Percentiles rank a stretch among this genome's conserved stretches.
These are phyloP conservation scores for Rhynchospora tenuis DNA, from an alignment of 176 grass and related monocot species.

Conservation along the genomic window DNA sequence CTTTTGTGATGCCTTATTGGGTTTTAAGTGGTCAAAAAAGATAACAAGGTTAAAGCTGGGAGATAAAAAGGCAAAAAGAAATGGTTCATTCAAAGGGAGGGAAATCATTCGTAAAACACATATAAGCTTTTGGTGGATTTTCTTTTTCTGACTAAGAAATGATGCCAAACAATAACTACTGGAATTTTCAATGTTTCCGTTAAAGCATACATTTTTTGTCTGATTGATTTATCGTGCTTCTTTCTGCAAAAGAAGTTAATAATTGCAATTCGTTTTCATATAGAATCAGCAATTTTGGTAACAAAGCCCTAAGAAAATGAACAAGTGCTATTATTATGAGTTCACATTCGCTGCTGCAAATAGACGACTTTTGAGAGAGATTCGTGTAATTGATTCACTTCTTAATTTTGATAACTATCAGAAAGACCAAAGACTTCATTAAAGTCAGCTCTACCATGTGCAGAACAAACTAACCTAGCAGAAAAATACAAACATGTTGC, in stretches of 20 bases:
- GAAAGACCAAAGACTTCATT: neutral
- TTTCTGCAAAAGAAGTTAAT: neutral
- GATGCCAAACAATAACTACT: neutral
- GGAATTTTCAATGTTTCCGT: neutral
- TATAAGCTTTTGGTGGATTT: neutral
- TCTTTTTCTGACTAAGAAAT: neutral
- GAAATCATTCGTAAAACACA: too few species aligned
- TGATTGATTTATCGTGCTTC: neutral
- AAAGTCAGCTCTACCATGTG: constrained; percentile 15
- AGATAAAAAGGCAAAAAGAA: neutral
- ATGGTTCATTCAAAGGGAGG: too few species aligned
- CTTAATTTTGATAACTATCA: neutral
- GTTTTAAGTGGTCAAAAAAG: neutral
- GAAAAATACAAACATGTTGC: neutral
- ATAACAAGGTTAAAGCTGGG: neutral
- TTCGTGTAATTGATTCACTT: neutral
- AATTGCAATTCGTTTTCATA: too few species aligned
- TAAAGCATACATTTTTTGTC: neutral
- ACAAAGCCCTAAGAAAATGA: too few species aligned
- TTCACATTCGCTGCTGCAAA: neutral
- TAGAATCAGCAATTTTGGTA: too few species aligned
- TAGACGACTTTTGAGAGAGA: neutral
- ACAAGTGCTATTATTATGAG: too few species aligned
- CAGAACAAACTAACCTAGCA: neutral
- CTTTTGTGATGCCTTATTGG: neutral